These are phyloP conservation scores for Blastobotrys apis DNA, from an alignment of 1,139 yeast genomes.

Conservation along the genomic window DNA sequence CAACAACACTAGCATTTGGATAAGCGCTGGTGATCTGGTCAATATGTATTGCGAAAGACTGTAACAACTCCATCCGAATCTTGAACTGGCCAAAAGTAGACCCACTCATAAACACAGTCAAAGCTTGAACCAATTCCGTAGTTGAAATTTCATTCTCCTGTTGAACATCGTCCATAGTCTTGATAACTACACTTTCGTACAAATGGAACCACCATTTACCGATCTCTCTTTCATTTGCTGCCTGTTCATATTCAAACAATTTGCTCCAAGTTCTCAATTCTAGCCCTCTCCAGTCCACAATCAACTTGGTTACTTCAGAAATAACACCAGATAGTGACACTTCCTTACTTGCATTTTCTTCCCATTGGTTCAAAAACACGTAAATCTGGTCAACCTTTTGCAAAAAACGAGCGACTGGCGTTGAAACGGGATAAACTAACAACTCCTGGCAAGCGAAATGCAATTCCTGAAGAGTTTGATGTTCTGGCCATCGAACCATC, in stretches of 20 bases:
- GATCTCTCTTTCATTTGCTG: slow-evolving; percentile 42
- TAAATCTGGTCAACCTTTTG: slow-evolving; percentile 85
- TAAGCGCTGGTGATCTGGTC: slow-evolving; percentile 14
- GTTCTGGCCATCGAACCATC: slow-evolving; percentile 85
- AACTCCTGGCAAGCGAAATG: slow-evolving; percentile 65
- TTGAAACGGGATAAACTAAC: slow-evolving; percentile 53
- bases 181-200: slow-evolving; percentile 58
- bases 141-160: slow-evolving; percentile 32
- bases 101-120: slow-evolving; percentile 71
- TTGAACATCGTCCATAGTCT: slow-evolving; percentile 23
- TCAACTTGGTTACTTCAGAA: slow-evolving; percentile 57
- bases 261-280: slow-evolving; percentile 85
- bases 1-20: slow-evolving; percentile 24
- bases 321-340: slow-evolving; percentile 59
- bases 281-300: slow-evolving; percentile 85
- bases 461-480: slow-evolving; percentile 76
- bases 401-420: slow-evolving; percentile 73
- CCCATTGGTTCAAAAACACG: slow-evolving; percentile 85
- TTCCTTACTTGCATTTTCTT: slow-evolving; percentile 78
- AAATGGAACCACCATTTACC: slow-evolving; percentile 92
- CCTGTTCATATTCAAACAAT: slow-evolving; percentile 66
- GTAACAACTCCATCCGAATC: slow-evolving; percentile 53
- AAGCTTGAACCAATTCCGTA: slow-evolving; percentile 55
- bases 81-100: slow-evolving; percentile 71
- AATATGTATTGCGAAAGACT: slow-evolving; percentile 57